These are phyloP conservation scores for Leishmania mexicana DNA, from an alignment of 208 protist genomes.

Conservation along the genomic window DNA sequence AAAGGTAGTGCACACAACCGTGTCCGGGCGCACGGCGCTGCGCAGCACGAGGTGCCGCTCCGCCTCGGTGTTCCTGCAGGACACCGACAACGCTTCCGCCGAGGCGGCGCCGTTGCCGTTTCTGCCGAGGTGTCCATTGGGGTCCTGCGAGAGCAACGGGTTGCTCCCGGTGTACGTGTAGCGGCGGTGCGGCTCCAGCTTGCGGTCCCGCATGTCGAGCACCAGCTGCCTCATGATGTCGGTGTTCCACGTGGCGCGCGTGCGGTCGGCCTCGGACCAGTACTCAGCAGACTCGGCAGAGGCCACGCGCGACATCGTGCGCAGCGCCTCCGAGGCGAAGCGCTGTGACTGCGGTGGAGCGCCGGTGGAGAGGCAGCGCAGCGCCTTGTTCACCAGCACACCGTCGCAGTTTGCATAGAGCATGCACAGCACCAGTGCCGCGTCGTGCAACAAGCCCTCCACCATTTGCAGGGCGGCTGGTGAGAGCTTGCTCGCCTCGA, in stretches of 20 bases:
- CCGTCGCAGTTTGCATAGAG: slow-evolving; percentile 74
- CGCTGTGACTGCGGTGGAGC: slow-evolving; percentile 64
- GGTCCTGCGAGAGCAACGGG: not conserved
- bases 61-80: slow-evolving; percentile 7
- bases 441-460: slow-evolving; percentile 80
- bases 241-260: slow-evolving; percentile 69
- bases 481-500: slow-evolving; percentile 25
- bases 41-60: slow-evolving; percentile 66
- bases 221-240: slow-evolving; percentile 86
- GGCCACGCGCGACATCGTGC: slow-evolving; percentile 81
- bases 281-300: slow-evolving; percentile 58
- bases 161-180: slow-evolving; percentile 7
- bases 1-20: slow-evolving; percentile 68
- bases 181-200: slow-evolving; percentile 47
- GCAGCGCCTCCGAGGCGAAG: slow-evolving; percentile 72
- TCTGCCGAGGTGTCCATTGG: not conserved
- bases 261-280: slow-evolving; percentile 79
- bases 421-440: slow-evolving; percentile 71
- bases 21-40: slow-evolving; percentile 53
- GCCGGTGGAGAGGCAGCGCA: slow-evolving; percentile 46
- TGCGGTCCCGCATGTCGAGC: slow-evolving; percentile 72
- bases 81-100: not conserved
- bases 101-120: slow-evolving; percentile 6
- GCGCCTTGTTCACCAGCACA: slow-evolving; percentile 54
- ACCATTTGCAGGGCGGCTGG: slow-evolving; percentile 42